phyloP scores from a whole-genome alignment of 345 rosid genomes.

The Acer saccharum region DNA sequence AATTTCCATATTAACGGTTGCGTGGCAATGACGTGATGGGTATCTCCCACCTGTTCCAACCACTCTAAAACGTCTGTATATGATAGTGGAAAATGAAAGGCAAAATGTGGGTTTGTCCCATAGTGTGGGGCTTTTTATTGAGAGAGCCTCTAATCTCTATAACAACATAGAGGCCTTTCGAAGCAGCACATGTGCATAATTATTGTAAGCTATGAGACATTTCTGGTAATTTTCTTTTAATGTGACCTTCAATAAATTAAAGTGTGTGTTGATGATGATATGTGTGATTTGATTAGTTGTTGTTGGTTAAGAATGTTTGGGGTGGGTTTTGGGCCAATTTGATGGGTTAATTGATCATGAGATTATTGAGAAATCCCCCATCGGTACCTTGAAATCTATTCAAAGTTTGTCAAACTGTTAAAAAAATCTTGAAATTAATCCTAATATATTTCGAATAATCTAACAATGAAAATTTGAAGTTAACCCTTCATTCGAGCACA shows the following conservation, averaged over 20 bases:
- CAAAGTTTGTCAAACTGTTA: no score
- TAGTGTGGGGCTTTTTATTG: not conserved
- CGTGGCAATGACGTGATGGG: constrained; percentile 39
- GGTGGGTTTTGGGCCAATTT: not conserved
- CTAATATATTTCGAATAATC: no score
- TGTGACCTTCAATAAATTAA: not conserved
- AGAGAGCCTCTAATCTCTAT: no score
- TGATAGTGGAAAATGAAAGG: not conserved
- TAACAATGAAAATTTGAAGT: not conserved
- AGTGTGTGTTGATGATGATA: not conserved
- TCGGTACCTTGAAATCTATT: no score
- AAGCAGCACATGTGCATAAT: not conserved
- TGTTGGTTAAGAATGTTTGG: not conserved
- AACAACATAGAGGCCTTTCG: not conserved
- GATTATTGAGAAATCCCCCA: not conserved
- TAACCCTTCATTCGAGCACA: not conserved
- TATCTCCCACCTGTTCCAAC: constrained; percentile 40
- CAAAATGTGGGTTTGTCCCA: not conserved
- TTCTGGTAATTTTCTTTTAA: not conserved
- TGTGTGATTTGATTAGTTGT: not conserved
- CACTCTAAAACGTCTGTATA: constrained; percentile 13
- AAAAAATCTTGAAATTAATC: no score
- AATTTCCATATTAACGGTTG: constrained; percentile 13
- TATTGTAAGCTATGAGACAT: not conserved
- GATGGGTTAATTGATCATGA: not conserved